phyloP scores from a whole-genome alignment of 2,329 filamentous ascomycete species.

The Trichoderma sp. region DNA sequence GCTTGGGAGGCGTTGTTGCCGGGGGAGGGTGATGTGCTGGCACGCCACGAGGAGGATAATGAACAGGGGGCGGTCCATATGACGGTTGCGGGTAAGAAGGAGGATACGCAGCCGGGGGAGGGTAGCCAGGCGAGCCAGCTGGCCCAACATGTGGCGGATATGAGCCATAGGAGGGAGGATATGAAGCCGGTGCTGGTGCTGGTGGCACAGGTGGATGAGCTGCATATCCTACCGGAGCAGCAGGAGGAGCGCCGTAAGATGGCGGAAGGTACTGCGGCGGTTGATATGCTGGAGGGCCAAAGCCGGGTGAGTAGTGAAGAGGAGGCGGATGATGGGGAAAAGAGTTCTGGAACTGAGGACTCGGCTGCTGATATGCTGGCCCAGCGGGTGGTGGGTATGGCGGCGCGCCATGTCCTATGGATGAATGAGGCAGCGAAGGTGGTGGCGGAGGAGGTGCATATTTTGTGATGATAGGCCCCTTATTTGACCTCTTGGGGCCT shows the following conservation, averaged over 20 bases:
- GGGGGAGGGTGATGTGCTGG: slow-evolving; percentile 22
- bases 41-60: slow-evolving; percentile 33
- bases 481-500: slow-evolving; percentile 41
- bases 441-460: slow-evolving; percentile 36
- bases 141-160: slow-evolving; percentile 32
- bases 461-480: slow-evolving; percentile 44
- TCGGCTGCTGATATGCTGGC: slow-evolving; percentile 35
- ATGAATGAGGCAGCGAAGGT: neutral
- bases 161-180: slow-evolving; percentile 27
- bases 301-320: slow-evolving; percentile 36
- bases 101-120: slow-evolving; percentile 25
- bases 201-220: slow-evolving; percentile 27
- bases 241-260: slow-evolving; percentile 31
- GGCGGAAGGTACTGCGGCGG: slow-evolving; percentile 34
- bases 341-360: slow-evolving; percentile 34
- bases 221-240: slow-evolving; percentile 30
- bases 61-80: slow-evolving; percentile 33
- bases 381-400: slow-evolving; percentile 36
- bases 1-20: slow-evolving; percentile 13
- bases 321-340: slow-evolving; percentile 35
- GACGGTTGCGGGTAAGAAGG: slow-evolving; percentile 32
- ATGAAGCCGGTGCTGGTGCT: slow-evolving; percentile 22
- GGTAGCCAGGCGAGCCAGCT: slow-evolving; percentile 24
- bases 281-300: slow-evolving; percentile 36
- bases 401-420: slow-evolving; percentile 28